Percentiles rank a stretch among this genome's conserved stretches.
These are phyloP conservation scores for Trichophaea hybrida DNA, from an alignment of 2,329 filamentous ascomycete genomes.

Conservation along the genomic window DNA sequence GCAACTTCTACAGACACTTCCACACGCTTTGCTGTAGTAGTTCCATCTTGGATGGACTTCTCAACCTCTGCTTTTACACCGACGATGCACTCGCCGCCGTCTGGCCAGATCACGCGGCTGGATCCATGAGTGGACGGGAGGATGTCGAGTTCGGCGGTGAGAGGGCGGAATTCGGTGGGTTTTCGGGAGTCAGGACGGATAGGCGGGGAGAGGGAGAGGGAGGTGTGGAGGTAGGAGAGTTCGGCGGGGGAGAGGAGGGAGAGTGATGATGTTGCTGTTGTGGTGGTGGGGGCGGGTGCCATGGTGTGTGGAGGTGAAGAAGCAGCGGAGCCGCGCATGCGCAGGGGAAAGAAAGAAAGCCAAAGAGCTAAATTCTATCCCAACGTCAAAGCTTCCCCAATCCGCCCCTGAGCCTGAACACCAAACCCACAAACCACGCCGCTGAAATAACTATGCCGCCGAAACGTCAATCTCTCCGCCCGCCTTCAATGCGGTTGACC, in stretches of 20 bases:
- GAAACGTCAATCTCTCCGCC: constrained; percentile 1
- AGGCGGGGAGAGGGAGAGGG: constrained; percentile 65
- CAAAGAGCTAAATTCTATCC: no score
- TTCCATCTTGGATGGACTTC: constrained; percentile 39
- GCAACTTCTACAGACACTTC: constrained; percentile 87
- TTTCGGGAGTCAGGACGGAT: constrained; percentile 78
- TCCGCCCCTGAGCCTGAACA: no score
- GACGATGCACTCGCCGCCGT: constrained; percentile 90
- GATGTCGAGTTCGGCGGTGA: constrained; percentile 80
- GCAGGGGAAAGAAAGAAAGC: background rate
- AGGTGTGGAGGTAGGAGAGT: constrained; percentile 84
- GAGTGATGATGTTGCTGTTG: background rate
- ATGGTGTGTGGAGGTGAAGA: background rate
- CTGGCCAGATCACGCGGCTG: constrained; percentile 82
- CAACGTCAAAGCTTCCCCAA: no score
- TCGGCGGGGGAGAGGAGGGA: constrained; percentile 81
- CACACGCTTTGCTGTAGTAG: constrained; percentile 19
- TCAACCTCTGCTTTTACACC: constrained; percentile 93
- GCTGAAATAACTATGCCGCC: background rate
- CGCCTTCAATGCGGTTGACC: constrained; percentile 4
- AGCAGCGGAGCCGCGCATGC: background rate
- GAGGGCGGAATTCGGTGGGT: constrained; percentile 73
- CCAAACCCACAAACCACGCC: no score
- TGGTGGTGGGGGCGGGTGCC: background rate
- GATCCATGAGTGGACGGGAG: constrained; percentile 82